phyloP scores from a whole-genome alignment of 371 early-diverging fungal genomes.

The Mortierella sp. region DNA sequence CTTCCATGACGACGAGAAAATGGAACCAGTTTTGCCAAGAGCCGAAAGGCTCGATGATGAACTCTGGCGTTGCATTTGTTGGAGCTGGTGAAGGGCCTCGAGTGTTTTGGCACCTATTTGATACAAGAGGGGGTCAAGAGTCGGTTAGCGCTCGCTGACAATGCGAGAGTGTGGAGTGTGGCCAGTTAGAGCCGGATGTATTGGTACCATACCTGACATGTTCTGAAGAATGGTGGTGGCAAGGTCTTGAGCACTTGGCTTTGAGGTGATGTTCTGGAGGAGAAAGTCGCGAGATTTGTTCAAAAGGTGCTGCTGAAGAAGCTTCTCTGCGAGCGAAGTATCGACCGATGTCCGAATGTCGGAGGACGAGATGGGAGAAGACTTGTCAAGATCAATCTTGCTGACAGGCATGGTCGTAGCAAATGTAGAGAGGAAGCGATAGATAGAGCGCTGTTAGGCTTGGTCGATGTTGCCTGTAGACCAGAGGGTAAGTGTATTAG shows the following conservation, averaged over 20 bases:
- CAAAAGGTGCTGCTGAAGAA: slow-evolving; percentile 33
- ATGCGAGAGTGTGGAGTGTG: no score
- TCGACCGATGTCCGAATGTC: background rate
- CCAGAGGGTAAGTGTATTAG: no score
- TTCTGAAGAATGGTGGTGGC: slow-evolving; percentile 30
- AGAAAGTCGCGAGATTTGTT: slow-evolving; percentile 26
- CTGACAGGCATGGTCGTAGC: slow-evolving; percentile 20
- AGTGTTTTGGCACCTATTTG: slow-evolving; percentile 15
- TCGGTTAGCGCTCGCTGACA: no score
- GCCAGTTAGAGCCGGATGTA: no score
- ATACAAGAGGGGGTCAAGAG: background rate
- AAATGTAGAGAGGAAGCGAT: background rate
- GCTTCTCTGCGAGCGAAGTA: slow-evolving; percentile 18
- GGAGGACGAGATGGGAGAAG: background rate
- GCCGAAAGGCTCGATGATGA: no score
- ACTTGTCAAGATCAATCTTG: slow-evolving; percentile 21
- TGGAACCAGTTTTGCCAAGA: no score
- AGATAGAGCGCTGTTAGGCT: background rate
- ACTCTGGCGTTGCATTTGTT: slow-evolving; percentile 12
- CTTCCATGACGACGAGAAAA: slow-evolving; percentile 14
- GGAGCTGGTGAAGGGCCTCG: slow-evolving; percentile 21
- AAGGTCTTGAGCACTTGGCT: slow-evolving; percentile 19
- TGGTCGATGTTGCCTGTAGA: background rate
- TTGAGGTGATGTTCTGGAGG: slow-evolving; percentile 16
- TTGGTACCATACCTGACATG: slow-evolving; percentile 33